A percentile compares a stretch with the other conserved stretches of the same genome.
These are phyloP conservation scores for Cryptococcus sp. DNA, from an alignment of 1,284 basidiomycete species.

Conservation along the genomic window DNA sequence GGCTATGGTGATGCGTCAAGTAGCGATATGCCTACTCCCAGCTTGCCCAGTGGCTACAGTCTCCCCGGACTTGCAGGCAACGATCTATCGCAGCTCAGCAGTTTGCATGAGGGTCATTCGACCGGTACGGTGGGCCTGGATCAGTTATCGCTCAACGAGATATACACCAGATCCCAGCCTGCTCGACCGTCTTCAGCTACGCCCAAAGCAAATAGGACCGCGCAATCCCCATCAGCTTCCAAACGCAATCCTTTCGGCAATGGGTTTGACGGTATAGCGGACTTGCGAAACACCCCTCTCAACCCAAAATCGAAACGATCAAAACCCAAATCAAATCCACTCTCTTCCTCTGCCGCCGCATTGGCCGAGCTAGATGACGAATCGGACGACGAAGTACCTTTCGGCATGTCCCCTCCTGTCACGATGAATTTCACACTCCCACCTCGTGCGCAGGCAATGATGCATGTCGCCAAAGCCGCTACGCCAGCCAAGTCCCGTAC, in stretches of 20 bases:
- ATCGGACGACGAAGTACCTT: constrained; percentile 56
- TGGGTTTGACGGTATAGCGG: constrained; percentile 72
- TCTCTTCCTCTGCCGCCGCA: background rate
- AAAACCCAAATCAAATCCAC: constrained; percentile 45
- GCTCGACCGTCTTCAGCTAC: constrained; percentile 18
- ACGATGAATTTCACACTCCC: constrained; percentile 81
- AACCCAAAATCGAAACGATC: constrained; percentile 50
- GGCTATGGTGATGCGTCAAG: constrained; percentile 13
- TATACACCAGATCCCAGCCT: background rate
- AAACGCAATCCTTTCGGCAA: constrained; percentile 64
- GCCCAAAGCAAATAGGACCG: constrained; percentile 23
- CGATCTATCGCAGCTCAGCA: constrained; percentile 3
- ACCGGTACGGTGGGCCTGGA: constrained; percentile 21
- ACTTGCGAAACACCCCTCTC: constrained; percentile 65
- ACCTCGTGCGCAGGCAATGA: constrained; percentile 59
- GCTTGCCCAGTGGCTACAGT: constrained; percentile 42
- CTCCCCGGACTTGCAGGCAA: constrained; percentile 22
- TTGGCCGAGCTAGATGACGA: constrained; percentile 39
- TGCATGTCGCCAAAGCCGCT: constrained; percentile 54
- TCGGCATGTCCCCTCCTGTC: constrained; percentile 80
- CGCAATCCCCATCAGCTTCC: constrained; percentile 24
- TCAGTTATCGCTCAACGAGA: background rate
- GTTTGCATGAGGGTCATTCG: constrained; percentile 17
- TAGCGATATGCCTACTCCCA: constrained; percentile 36
- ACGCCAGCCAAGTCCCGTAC: constrained; percentile 15